Base-by-base conservation (phyloP, 257 asterid species). In the Petunia secreta region DNA sequence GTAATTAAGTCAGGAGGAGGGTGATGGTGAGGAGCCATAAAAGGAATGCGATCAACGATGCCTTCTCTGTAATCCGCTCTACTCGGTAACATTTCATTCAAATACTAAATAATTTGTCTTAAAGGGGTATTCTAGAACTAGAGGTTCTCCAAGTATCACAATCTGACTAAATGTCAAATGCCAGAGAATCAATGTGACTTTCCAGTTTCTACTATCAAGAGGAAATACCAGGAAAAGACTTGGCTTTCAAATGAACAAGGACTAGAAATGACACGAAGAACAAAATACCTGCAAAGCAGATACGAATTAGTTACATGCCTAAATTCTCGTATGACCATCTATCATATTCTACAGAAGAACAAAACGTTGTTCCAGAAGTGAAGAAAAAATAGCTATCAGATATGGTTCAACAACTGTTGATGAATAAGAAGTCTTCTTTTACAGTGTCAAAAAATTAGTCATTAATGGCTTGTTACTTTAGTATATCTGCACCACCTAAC, bases 41-140 rank as follows among this genome's bases (percentile, higher is more conserved):
- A 69, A 69, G 16, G 76, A 69, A 44, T 46, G 25, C 8, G 76
- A 46, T 25, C 55, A 46, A 46, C 5, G 59, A 25, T 46, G n/a
- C 43, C 5, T 46, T 58, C 59, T 16, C 2, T 46, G 25, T 69
- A 16, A 9, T 69, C 77, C 41, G 0, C 77, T 9, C 41, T 4
- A 46, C 77, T 46, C 1, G 2, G 77, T 46, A 58, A 69, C 16
- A 69, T 46, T 69, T 69, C 59, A 69, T 69, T 46, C 77, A 69
- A 69, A 5, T 46, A 46, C 25, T 46, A 16, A 44, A 46, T 46
- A 69, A 5, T 9, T 46, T 69, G 77, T 37, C 59, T 69, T 69
- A 69, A 69, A 68, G 46, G 76, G 16, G 54, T 46, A 13, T 69
- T 25, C 59, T 69, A 69, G 48, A 25, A 46, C 43, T 69, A 69